Conservation (phyloP, 129 eudicot genomes). For the Erigeron canadensis region DNA sequence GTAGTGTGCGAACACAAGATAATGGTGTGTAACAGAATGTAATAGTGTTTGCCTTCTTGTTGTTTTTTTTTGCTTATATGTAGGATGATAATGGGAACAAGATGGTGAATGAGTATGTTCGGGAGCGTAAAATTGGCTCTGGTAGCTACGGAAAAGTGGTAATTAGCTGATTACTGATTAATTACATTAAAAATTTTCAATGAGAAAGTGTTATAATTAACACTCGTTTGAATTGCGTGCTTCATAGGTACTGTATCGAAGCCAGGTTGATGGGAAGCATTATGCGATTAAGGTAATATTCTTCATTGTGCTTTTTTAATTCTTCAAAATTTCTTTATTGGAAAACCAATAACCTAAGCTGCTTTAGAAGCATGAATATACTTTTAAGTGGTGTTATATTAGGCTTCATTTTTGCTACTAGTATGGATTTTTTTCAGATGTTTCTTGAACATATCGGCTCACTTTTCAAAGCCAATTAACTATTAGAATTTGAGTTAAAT, state of each 20-base stretch:
- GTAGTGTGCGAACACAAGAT: neutral
- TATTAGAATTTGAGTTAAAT: constrained; percentile 10
- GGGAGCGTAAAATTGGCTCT: constrained; percentile 73
- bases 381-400: neutral
- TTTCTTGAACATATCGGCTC: constrained; percentile 1
- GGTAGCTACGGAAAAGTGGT: constrained; percentile 99
- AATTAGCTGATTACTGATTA: constrained; percentile 31
- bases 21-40: neutral
- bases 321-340: neutral
- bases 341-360: constrained; percentile 3
- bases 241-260: constrained; percentile 81
- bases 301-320: neutral
- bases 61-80: constrained; percentile 12
- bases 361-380: neutral
- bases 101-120: constrained; percentile 85
- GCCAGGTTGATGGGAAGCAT: constrained; percentile 75
- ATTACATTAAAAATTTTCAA: constrained; percentile 3
- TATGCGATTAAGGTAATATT: constrained; percentile 87
- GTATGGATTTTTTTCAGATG: constrained; percentile 4
- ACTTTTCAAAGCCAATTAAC: constrained; percentile 6
- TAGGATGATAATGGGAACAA: constrained; percentile 90
- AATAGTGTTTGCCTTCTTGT: neutral
- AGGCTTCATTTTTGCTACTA: neutral
- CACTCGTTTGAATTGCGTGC: constrained; percentile 18
- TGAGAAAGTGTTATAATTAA: neutral